Base-by-base conservation (phyloP, 2,329 filamentous ascomycete genomes). In the Clarireedia hainanense region DNA sequence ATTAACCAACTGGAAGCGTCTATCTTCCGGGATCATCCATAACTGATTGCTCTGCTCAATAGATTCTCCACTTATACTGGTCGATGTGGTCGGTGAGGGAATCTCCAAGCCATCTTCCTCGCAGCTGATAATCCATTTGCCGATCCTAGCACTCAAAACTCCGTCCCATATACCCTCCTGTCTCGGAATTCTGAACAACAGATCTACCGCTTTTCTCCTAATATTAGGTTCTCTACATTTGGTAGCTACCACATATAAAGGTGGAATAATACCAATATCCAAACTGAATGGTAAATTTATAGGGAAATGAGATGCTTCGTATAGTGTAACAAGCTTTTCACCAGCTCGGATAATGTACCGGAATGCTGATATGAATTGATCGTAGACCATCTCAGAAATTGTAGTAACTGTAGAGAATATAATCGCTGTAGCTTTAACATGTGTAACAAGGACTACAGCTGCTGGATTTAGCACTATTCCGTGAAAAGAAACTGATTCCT, bases 91-190 rank as follows among this genome's bases (percentile, higher is more conserved):
- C 12, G 5, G 10, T 7, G 26, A 30, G 10, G 64, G 60, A 2
- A 55, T 15, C 10, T 57, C 42, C 23, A 67, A 55, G 6, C 61
- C 64, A 14, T 64, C 61, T 47, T 68, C 66, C 50, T 68, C 66
- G 9, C 61, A 62, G 7, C 47, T 26, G 7, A 57, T 56, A 9
- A 68, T 57, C 64, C 66, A 68, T 3, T 57, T 42, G 2, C 58
- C 60, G 15, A 67, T 61, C 36, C 62, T 58, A 7, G 65, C 64
- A 24, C 52, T 61, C 23, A 69, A 36, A 5, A 67, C 53, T 6
- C 64, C 56, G 56, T 88, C 84, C 84, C 84, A 88, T 75, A 87
- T 83, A 23, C 81, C 84, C 68, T 88, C 85, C 49, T 83, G 75
- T 20, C 83, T 75, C 6, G 81, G 78, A 63, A 79, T 83, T 61